Conservation (phyloP, 2,329 filamentous ascomycete species). For the Dactylellina drechsleri region DNA sequence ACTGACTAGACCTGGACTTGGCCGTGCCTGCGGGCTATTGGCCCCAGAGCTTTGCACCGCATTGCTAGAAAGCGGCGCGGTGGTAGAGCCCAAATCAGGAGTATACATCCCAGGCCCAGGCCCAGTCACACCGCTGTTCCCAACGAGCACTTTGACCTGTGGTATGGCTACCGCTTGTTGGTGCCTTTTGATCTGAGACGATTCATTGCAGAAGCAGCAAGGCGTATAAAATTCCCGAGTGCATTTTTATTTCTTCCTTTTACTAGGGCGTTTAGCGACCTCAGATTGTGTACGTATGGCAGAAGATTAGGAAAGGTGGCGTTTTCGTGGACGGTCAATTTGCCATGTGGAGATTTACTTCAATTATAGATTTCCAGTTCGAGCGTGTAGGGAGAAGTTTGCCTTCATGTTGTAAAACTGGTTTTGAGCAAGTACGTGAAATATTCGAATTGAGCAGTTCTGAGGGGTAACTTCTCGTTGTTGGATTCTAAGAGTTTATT, state of each 20-base stretch:
- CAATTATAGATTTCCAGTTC: not conserved
- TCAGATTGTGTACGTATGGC: too few relatives aligned
- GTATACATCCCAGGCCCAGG: too few relatives aligned
- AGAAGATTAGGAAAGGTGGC: too few relatives aligned
- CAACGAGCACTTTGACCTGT: slow-evolving; percentile 9
- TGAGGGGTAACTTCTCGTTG: slow-evolving; percentile 6
- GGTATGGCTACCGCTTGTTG: slow-evolving; percentile 14
- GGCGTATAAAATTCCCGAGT: slow-evolving; percentile 7
- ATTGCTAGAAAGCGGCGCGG: not conserved
- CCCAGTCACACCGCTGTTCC: too few relatives aligned
- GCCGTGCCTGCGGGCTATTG: not conserved
- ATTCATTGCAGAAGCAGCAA: slow-evolving; percentile 28
- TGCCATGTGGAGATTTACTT: too few relatives aligned
- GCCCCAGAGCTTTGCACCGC: slow-evolving; percentile 1
- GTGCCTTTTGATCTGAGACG: slow-evolving; percentile 26
- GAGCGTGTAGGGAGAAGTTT: not conserved
- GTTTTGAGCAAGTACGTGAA: slow-evolving; percentile 25
- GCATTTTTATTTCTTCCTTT: slow-evolving; percentile 27
- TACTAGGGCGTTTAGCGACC: not conserved
- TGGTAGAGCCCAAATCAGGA: too few relatives aligned
- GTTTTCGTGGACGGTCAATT: too few relatives aligned
- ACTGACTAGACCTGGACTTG: not conserved
- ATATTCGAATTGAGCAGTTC: slow-evolving; percentile 20
- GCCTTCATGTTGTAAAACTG: too few relatives aligned
- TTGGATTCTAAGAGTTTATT: slow-evolving; percentile 21